These are phyloP conservation scores for Alternaria atra DNA, from an alignment of 2,329 filamentous ascomycete genomes.

Conservation along the genomic window DNA sequence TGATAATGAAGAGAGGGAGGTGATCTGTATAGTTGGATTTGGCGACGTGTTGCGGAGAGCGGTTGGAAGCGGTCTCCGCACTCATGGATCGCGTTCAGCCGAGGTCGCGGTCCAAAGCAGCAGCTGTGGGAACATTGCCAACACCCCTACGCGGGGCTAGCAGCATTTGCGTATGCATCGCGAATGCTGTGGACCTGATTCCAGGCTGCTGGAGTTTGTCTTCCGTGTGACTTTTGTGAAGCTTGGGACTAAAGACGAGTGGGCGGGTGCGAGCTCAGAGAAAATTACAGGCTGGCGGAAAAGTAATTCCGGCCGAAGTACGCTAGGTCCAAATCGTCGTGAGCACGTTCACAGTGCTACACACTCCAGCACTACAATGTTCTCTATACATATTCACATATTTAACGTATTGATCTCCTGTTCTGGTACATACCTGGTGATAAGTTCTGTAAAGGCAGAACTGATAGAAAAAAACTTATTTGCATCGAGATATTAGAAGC, in stretches of 20 bases:
- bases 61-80: constrained; percentile 47
- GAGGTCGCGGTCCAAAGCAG: constrained; percentile 40
- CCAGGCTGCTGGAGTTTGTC: constrained; percentile 12
- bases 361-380: neutral
- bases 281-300: constrained; percentile 20
- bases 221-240: constrained; percentile 12
- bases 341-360: neutral
- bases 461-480: too few species aligned
- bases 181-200: neutral
- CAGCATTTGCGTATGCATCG: constrained; percentile 12
- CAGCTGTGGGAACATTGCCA: constrained; percentile 9
- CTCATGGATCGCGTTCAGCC: constrained; percentile 39
- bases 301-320: constrained; percentile 26
- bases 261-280: constrained; percentile 15
- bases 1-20: constrained; percentile 21
- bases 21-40: constrained; percentile 27
- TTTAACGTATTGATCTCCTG: neutral
- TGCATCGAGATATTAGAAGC: too few species aligned
- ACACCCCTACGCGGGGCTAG: constrained; percentile 7
- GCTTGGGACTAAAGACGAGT: constrained; percentile 17
- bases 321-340: constrained; percentile 7
- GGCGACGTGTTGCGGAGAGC: constrained; percentile 30
- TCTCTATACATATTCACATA: neutral
- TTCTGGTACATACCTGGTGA: neutral
- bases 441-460: neutral